These are phyloP conservation scores for Prunus mira DNA, from an alignment of 306 rosid genomes.

Conservation along the genomic window DNA sequence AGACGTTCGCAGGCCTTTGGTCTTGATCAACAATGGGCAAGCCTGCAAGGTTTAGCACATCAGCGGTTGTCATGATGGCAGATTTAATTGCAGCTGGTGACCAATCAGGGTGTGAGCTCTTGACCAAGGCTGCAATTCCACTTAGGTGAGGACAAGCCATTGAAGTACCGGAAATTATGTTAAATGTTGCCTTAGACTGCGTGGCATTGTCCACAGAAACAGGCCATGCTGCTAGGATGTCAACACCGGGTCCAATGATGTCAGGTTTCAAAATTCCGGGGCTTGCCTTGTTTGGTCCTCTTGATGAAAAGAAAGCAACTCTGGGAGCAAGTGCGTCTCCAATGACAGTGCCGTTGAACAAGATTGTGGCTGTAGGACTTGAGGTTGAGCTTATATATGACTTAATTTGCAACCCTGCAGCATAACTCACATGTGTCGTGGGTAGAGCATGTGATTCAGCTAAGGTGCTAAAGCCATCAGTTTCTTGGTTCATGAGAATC, in stretches of 20 bases:
- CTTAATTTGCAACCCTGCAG: conserved; percentile 34
- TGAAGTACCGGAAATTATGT: conserved; percentile 44
- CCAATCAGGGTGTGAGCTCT: conserved; percentile 63
- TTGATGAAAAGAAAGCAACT: conserved; percentile 45
- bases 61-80: conserved; percentile 31
- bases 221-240: conserved; percentile 60
- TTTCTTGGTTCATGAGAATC: conserved; percentile 32
- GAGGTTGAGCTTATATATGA: conserved; percentile 25
- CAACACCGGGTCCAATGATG: conserved; percentile 55
- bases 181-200: not conserved
- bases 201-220: conserved; percentile 4
- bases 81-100: conserved; percentile 61
- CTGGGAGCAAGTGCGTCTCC: conserved; percentile 34
- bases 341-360: conserved; percentile 41
- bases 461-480: conserved; percentile 18
- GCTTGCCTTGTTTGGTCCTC: conserved; percentile 50
- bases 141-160: conserved; percentile 62
- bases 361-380: conserved; percentile 35
- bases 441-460: conserved; percentile 41
- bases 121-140: conserved; percentile 54
- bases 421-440: conserved; percentile 33
- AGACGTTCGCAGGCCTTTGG: conserved; percentile 25
- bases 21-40: conserved; percentile 12
- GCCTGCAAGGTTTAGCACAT: conserved; percentile 1
- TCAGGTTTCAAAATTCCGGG: conserved; percentile 56